phyloP scores from a whole-genome alignment of 176 grass and related monocot species.

The Lolium multiflorum region DNA sequence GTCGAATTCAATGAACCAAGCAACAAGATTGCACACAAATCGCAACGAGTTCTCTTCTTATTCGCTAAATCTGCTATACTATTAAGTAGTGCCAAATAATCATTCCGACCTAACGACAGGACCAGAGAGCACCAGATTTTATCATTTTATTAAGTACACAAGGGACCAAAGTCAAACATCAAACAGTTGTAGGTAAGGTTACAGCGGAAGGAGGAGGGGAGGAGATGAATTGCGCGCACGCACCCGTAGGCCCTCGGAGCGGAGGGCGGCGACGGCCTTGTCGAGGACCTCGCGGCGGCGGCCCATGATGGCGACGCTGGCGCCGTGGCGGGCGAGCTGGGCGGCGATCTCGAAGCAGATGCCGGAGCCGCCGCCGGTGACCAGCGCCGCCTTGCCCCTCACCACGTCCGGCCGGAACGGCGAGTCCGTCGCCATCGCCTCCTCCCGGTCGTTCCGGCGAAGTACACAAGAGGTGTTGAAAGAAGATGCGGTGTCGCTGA shows the following conservation, averaged over 20 bases:
- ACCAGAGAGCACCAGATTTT: not conserved
- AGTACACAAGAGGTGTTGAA: not conserved
- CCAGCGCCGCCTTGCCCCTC: slow-evolving; percentile 75
- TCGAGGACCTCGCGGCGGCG: slow-evolving; percentile 86
- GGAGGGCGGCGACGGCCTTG: slow-evolving; percentile 70
- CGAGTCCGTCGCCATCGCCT: slow-evolving; percentile 49
- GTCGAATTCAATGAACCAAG: not conserved
- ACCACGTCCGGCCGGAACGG: slow-evolving; percentile 78
- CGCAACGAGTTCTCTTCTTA: not conserved
- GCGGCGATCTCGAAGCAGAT: slow-evolving; percentile 82
- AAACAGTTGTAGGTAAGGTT: not conserved
- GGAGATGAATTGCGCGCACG: not conserved
- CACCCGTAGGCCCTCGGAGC: slow-evolving; percentile 70
- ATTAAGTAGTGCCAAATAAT: not conserved
- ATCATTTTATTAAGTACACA: not conserved
- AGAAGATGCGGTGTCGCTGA: not conserved
- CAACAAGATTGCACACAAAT: not conserved
- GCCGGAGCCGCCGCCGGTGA: slow-evolving; percentile 88
- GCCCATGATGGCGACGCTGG: slow-evolving; percentile 83
- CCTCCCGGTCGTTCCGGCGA: not conserved
- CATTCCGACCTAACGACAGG: not conserved
- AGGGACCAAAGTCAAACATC: not conserved
- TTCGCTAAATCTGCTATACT: not conserved
- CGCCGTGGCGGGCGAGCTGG: slow-evolving; percentile 85
- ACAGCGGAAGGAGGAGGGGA: not conserved